Evolutionary conservation across 2,329 filamentous ascomycete genomes (phyloP).

Genomic region (Trichoderma arundinaceum): DNA sequence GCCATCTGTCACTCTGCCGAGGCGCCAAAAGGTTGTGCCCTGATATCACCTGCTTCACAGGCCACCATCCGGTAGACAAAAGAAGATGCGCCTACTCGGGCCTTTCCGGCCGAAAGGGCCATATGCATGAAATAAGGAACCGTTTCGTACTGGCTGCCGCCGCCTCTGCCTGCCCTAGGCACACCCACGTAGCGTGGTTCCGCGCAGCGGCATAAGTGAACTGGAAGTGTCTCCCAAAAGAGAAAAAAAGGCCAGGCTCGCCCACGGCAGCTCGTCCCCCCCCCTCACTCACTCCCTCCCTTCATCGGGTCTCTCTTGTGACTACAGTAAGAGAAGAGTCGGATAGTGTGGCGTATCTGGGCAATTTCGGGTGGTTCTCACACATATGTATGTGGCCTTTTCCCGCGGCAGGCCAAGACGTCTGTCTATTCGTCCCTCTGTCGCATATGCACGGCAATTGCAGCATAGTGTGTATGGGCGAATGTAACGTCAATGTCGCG

Average conservation of each 20-base stretch:
- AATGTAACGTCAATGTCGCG: slow-evolving; percentile 39
- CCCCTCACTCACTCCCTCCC: slow-evolving; percentile 23
- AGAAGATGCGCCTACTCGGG: slow-evolving; percentile 27
- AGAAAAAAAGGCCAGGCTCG: slow-evolving; percentile 13
- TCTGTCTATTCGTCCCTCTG: slow-evolving; percentile 31
- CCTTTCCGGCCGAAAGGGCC: slow-evolving; percentile 30
- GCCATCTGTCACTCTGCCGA: slow-evolving; percentile 26
- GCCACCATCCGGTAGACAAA: slow-evolving; percentile 25
- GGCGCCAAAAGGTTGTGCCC: slow-evolving; percentile 22
- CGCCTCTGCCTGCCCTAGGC: slow-evolving; percentile 17
- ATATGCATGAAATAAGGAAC: slow-evolving; percentile 32
- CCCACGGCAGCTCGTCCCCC: slow-evolving; percentile 16
- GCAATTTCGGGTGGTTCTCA: slow-evolving; percentile 27
- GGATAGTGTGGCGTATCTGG: slow-evolving; percentile 30
- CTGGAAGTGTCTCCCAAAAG: slow-evolving; percentile 22
- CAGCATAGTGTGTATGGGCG: slow-evolving; percentile 33
- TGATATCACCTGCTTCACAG: slow-evolving; percentile 28
- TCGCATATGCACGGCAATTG: slow-evolving; percentile 33
- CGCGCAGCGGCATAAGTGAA: slow-evolving; percentile 19
- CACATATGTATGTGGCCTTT: slow-evolving; percentile 31
- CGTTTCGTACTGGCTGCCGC: slow-evolving; percentile 22
- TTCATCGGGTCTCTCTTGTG: slow-evolving; percentile 25
- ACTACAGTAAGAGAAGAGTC: slow-evolving; percentile 11
- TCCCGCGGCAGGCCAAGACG: slow-evolving; percentile 31
- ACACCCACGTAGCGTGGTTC: background rate